These are phyloP conservation scores for Cyberlindnera xylosilytica DNA, from an alignment of 805 yeast genomes.

Conservation along the genomic window DNA sequence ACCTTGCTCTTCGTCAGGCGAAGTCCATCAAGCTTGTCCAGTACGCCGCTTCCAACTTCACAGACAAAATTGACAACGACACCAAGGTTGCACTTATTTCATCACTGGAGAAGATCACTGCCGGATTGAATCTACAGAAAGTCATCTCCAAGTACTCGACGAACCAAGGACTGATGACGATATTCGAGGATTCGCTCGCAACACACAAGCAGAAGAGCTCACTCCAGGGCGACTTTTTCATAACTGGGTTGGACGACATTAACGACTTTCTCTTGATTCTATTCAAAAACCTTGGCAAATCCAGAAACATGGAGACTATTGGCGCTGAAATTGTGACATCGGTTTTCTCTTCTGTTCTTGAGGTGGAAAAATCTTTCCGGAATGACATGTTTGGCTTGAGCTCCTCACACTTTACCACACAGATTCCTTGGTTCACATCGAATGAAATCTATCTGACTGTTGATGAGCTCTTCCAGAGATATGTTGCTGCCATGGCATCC, in stretches of 20 bases:
- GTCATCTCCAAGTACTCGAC: conserved; percentile 6
- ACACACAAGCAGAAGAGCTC: conserved; percentile 17
- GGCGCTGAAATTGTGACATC: conserved; percentile 24
- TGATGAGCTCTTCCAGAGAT: conserved; percentile 39
- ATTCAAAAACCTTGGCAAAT: conserved; percentile 18
- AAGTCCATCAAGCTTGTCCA: conserved; percentile 43
- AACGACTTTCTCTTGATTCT: conserved; percentile 27
- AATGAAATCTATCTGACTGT: conserved; percentile 36
- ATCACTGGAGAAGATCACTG: conserved; percentile 42
- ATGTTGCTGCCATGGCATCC: conserved; percentile 15
- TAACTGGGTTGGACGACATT: conserved; percentile 24
- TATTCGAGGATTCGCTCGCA: conserved; percentile 9
- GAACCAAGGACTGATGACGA: conserved; percentile 1
- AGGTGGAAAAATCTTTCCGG: conserved; percentile 38
- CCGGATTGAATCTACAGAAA: conserved; percentile 33
- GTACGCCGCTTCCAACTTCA: conserved; percentile 46
- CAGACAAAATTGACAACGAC: conserved; percentile 28
- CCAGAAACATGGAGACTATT: conserved; percentile 17
- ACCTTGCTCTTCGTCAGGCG: conserved; percentile 46
- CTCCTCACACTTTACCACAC: conserved; percentile 26
- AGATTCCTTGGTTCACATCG: conserved; percentile 48
- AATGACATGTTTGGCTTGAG: conserved; percentile 33
- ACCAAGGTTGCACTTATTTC: conserved; percentile 39
- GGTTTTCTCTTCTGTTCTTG: conserved; percentile 32
- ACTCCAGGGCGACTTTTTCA: conserved; percentile 23